Evolutionary conservation across 1,139 yeast species (phyloP).

Genomic region (Scheffersomyces illinoinensis): DNA sequence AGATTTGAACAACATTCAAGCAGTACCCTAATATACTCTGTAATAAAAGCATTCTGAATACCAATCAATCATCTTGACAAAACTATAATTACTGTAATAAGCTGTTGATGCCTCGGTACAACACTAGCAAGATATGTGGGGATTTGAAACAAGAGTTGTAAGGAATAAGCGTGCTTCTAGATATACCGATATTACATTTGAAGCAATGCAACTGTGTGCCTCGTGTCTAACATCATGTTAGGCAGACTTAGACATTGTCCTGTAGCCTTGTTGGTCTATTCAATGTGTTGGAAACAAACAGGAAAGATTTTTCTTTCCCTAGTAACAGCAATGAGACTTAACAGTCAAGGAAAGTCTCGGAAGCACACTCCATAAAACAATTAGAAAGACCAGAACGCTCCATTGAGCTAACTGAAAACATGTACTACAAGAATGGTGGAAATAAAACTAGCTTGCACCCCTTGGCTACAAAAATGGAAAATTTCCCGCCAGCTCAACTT

Average conservation of each 20-base stretch:
- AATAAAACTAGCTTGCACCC: not conserved
- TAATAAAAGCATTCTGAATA: not conserved
- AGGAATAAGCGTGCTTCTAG: not conserved
- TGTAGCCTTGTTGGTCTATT: not conserved
- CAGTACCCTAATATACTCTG: not conserved
- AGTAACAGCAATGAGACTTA: not conserved
- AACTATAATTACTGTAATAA: not conserved
- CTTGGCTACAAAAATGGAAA: not conserved
- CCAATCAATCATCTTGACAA: not conserved
- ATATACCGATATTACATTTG: too few species aligned
- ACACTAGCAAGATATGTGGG: not conserved
- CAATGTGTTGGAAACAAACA: not conserved
- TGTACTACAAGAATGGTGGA: not conserved
- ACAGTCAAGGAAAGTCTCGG: not conserved
- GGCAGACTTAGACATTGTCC: not conserved
- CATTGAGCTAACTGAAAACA: too few species aligned
- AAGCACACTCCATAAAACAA: not conserved
- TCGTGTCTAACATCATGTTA: not conserved
- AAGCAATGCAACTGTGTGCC: not conserved
- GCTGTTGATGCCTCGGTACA: not conserved
- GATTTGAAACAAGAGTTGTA: not conserved
- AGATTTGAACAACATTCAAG: not conserved
- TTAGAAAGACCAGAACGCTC: not conserved
- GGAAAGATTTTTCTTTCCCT: not conserved
- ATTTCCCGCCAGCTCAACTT: not conserved